Evolutionary conservation across 2,329 filamentous ascomycete genomes (phyloP).

Genomic region (Dendrostoma leiphaemia): DNA sequence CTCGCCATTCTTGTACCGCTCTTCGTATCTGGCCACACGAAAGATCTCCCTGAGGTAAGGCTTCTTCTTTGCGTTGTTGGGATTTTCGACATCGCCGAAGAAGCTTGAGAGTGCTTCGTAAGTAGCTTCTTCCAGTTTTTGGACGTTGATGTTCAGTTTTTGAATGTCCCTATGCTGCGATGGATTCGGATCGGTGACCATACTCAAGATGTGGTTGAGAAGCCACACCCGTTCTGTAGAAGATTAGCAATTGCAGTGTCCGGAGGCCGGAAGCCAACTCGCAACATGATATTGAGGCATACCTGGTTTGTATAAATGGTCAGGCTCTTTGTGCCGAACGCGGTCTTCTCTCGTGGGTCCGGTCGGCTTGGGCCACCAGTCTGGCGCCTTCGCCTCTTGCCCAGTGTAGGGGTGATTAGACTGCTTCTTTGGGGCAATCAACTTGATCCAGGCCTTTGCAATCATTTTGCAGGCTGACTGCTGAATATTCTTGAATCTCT

Average conservation of each 20-base stretch:
- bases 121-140: conserved; percentile 57
- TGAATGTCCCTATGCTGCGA: conserved; percentile 51
- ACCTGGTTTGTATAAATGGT: conserved; percentile 61
- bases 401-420: conserved; percentile 70
- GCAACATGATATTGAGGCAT: background rate
- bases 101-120: conserved; percentile 57
- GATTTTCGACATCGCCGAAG: conserved; percentile 54
- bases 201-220: conserved; percentile 57
- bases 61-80: conserved; percentile 53
- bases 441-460: conserved; percentile 73
- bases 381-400: conserved; percentile 59
- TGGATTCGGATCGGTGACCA: conserved; percentile 50
- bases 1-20: conserved; percentile 53
- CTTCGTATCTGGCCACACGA: conserved; percentile 56
- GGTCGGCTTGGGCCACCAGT: conserved; percentile 65
- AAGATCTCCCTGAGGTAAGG: conserved; percentile 60
- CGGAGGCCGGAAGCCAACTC: background rate
- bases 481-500: conserved; percentile 64
- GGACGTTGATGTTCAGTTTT: conserved; percentile 51
- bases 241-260: conserved; percentile 9
- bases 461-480: conserved; percentile 71
- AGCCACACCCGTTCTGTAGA: conserved; percentile 56
- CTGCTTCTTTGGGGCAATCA: conserved; percentile 75
- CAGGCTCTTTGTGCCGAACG: conserved; percentile 69
- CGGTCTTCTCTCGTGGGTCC: conserved; percentile 48